Evolutionary conservation across 331 rosid species (phyloP).

Genomic region (Quercus lobata): DNA sequence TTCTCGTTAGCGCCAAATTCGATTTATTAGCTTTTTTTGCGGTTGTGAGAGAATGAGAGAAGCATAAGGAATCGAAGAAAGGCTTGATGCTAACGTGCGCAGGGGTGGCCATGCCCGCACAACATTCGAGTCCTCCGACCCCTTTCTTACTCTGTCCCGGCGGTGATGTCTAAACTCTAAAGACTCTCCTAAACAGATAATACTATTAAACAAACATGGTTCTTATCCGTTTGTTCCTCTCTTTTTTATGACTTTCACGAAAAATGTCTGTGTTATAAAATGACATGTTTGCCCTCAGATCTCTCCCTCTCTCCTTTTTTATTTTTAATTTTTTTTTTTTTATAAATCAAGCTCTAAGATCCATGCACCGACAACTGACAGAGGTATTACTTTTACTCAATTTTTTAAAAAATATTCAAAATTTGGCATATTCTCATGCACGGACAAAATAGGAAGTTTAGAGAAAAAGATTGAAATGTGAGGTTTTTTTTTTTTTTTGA

Average conservation of each 20-base stretch:
- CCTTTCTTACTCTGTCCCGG: background rate
- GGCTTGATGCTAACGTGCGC: conserved; percentile 43
- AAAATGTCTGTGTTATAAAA: background rate
- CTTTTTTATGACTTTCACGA: background rate
- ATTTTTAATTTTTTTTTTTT: too few species aligned
- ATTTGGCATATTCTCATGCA: too few species aligned
- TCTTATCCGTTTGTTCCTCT: conserved; percentile 14
- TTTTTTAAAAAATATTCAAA: too few species aligned
- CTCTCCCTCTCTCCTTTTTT: too few species aligned
- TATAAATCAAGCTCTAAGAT: too few species aligned
- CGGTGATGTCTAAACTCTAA: background rate
- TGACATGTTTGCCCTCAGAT: background rate
- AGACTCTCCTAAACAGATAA: too few species aligned
- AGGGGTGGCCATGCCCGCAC: conserved; percentile 44
- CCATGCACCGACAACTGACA: too few species aligned
- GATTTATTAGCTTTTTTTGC: background rate
- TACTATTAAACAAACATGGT: too few species aligned
- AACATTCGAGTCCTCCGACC: background rate
- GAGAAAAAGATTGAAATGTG: too few species aligned
- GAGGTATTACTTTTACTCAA: too few species aligned
- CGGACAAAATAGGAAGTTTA: too few species aligned
- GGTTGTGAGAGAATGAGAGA: background rate
- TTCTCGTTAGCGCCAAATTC: conserved; percentile 25
- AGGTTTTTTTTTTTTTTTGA: too few species aligned
- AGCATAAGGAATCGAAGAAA: conserved; percentile 4